A percentile compares a stretch with the other conserved stretches of the same genome.
phyloP scores from a whole-genome alignment of 1,139 yeast genomes.

The Hemisphaericaspora xylofermentans region DNA sequence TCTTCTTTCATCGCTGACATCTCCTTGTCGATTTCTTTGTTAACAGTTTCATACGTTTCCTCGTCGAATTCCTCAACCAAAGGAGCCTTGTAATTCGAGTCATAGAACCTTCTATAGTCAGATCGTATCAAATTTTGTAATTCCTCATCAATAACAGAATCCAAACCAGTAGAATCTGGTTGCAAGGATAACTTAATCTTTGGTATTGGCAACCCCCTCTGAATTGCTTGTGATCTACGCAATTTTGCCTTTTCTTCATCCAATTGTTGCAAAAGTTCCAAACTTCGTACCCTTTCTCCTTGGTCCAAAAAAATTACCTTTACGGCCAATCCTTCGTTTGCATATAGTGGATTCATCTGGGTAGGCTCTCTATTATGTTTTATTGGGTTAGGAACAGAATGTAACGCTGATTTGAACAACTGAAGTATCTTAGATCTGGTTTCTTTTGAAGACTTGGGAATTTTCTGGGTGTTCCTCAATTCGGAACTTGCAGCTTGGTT shows the following conservation, averaged over 20 bases:
- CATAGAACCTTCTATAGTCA: constrained; percentile 42
- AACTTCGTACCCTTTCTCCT: constrained; percentile 23
- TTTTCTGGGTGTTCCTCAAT: background rate
- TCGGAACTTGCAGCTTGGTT: background rate
- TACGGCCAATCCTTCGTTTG: constrained; percentile 20
- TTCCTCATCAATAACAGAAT: constrained; percentile 33
- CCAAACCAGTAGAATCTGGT: constrained; percentile 15
- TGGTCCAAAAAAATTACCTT: constrained; percentile 15
- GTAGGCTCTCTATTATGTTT: constrained; percentile 23
- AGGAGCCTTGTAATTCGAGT: constrained; percentile 20
- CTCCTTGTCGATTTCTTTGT: constrained; percentile 30
- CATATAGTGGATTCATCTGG: constrained; percentile 26
- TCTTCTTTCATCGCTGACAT: constrained; percentile 1
- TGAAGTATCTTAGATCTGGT: constrained; percentile 15
- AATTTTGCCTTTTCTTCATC: constrained; percentile 29
- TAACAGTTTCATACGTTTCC: constrained; percentile 25
- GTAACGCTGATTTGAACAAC: constrained; percentile 19
- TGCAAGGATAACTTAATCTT: constrained; percentile 16
- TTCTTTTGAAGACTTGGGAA: background rate
- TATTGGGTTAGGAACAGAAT: constrained; percentile 30
- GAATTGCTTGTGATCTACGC: constrained; percentile 51
- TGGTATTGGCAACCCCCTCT: constrained; percentile 53
- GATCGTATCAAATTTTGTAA: constrained; percentile 42
- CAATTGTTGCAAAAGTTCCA: constrained; percentile 27
- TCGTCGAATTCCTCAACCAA: constrained; percentile 44